Percentiles rank a stretch among this genome's conserved stretches.
Conservation (phyloP, 306 rosid genomes). For the Cyamopsis tetragonoloba region DNA sequence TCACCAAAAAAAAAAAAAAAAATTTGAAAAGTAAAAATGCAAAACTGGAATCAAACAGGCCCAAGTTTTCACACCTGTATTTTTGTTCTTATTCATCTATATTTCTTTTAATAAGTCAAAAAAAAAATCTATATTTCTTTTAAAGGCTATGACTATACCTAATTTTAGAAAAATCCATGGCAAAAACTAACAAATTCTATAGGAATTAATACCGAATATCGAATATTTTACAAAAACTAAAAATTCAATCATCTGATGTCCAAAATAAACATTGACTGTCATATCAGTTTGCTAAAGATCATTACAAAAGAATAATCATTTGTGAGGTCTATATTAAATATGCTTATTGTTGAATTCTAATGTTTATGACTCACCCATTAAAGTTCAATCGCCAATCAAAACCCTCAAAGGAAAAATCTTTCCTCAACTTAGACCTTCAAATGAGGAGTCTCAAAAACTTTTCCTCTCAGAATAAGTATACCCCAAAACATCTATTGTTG, state of each 20-base stretch:
- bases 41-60: no score
- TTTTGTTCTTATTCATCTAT: no score
- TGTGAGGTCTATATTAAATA: neutral
- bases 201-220: no score
- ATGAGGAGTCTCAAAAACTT: conserved; percentile 9
- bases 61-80: no score
- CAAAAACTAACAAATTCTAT: no score
- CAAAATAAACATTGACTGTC: neutral
- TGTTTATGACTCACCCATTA: neutral
- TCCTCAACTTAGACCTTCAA: neutral
- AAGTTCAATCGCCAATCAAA: conserved; percentile 18
- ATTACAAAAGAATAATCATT: neutral
- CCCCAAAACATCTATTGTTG: conserved; percentile 16
- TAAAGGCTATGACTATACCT: no score
- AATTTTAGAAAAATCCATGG: no score
- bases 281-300: neutral
- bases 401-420: conserved; percentile 16
- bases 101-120: no score
- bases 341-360: conserved; percentile 2
- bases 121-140: no score
- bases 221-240: no score
- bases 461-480: conserved; percentile 7
- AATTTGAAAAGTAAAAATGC: no score
- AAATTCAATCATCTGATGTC: neutral
- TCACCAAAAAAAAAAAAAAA: no score